Conservation (phyloP, 1,139 yeast species). For the Hemisphaericaspora lyxosophila region DNA sequence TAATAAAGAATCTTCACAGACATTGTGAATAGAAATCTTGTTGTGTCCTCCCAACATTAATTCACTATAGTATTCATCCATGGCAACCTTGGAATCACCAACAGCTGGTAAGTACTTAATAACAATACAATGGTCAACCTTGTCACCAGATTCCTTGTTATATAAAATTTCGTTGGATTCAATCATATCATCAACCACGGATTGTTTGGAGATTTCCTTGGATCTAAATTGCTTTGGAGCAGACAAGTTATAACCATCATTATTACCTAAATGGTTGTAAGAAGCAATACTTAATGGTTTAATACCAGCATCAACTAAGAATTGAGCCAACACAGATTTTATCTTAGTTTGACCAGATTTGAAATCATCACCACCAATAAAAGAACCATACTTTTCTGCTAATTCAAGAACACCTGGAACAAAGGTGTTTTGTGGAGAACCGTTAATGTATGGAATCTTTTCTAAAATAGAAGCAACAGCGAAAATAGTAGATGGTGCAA, state of each 20-base stretch:
- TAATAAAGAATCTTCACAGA: slow-evolving; percentile 91
- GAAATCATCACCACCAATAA: slow-evolving; percentile 97
- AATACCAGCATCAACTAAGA: slow-evolving; percentile 95
- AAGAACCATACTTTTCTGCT: slow-evolving; percentile 73
- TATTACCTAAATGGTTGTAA: slow-evolving; percentile 94
- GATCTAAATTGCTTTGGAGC: slow-evolving; percentile 94
- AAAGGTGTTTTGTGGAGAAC: slow-evolving; percentile 96
- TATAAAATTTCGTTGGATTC: slow-evolving; percentile 84
- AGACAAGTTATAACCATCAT: slow-evolving; percentile 89
- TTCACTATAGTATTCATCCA: slow-evolving; percentile 97
- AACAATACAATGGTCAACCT: slow-evolving; percentile 91
- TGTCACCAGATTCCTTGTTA: slow-evolving; percentile 75
- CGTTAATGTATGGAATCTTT: slow-evolving; percentile 85
- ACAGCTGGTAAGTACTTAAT: slow-evolving; percentile 93
- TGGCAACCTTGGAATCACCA: slow-evolving; percentile 95
- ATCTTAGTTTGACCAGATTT: slow-evolving; percentile 96
- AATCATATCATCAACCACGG: slow-evolving; percentile 93
- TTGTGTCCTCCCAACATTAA: slow-evolving; percentile 97
- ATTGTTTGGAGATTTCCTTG: slow-evolving; percentile 89
- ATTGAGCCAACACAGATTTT: slow-evolving; percentile 93
- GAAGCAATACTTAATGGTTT: slow-evolving; percentile 93
- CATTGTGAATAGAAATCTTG: slow-evolving; percentile 89
- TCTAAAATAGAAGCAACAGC: slow-evolving; percentile 93
- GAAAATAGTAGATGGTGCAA: slow-evolving; percentile 87
- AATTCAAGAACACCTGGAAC: slow-evolving; percentile 92